These are phyloP conservation scores for Penicillium turbatum DNA, from an alignment of 495 filamentous ascomycete genomes.

Conservation along the genomic window DNA sequence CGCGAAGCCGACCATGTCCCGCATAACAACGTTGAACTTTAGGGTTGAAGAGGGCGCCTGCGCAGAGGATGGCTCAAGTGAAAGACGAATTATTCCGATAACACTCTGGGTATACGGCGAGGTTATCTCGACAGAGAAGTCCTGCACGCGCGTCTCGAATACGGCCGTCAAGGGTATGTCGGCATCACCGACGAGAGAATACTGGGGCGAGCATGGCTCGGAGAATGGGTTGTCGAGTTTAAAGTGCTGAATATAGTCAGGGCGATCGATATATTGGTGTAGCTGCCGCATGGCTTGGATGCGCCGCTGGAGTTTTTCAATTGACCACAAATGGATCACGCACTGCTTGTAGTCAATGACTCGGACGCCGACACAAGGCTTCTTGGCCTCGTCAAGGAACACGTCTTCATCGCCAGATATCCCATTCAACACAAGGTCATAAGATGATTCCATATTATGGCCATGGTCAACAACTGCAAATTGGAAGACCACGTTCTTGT, in stretches of 20 bases:
- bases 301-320: conserved; percentile 84
- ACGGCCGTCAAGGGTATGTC: conserved; percentile 92
- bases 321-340: conserved; percentile 89
- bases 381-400: conserved; percentile 72
- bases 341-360: conserved; percentile 87
- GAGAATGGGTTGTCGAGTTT: conserved; percentile 70
- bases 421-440: conserved; percentile 91
- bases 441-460: conserved; percentile 84
- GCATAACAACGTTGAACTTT: conserved; percentile 99
- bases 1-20: conserved; percentile 91
- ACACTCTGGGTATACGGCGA: conserved; percentile 90
- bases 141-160: conserved; percentile 91
- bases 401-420: conserved; percentile 86
- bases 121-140: conserved; percentile 82
- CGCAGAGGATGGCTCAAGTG: conserved; percentile 89
- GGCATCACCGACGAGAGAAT: conserved; percentile 87
- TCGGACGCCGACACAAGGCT: conserved; percentile 87
- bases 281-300: conserved; percentile 91
- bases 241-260: conserved; percentile 78
- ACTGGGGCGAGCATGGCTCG: conserved; percentile 83
- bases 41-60: conserved; percentile 87
- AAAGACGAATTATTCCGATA: conserved; percentile 83
- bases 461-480: conserved; percentile 88
- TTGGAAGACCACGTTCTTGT: conserved; percentile 91
- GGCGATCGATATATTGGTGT: conserved; percentile 91